phyloP scores from a whole-genome alignment of 148 eudicot species.

The Arbutus unedo region DNA sequence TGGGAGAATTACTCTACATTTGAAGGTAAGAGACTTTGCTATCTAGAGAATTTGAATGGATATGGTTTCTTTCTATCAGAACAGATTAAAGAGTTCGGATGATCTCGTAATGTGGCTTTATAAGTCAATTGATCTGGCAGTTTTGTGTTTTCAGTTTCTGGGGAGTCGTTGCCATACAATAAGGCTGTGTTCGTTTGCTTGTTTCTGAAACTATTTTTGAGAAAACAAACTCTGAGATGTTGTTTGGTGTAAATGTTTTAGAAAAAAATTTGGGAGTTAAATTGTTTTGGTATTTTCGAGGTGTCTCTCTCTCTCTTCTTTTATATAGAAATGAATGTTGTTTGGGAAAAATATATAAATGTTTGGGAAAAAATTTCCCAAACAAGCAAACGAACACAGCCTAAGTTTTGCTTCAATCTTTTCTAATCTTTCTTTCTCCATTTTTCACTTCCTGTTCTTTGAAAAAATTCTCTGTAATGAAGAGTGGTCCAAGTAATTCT shows the following conservation, averaged over 20 bases:
- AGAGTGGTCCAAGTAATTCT: constrained; percentile 4
- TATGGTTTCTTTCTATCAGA: not conserved
- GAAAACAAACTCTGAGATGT: too few species aligned
- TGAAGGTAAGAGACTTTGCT: constrained; percentile 50
- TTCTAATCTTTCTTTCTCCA: not conserved
- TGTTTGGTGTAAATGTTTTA: too few species aligned
- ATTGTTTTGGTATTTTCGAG: too few species aligned
- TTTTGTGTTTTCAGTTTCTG: not conserved
- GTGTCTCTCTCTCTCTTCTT: too few species aligned
- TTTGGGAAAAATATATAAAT: too few species aligned
- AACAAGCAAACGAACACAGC: too few species aligned
- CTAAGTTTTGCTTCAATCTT: not conserved
- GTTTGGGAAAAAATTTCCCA: too few species aligned
- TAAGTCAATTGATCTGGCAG: not conserved
- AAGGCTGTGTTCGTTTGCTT: too few species aligned
- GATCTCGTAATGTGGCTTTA: constrained; percentile 4
- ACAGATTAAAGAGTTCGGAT: not conserved
- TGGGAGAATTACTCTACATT: constrained; percentile 88
- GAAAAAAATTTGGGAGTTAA: too few species aligned
- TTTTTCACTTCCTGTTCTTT: not conserved
- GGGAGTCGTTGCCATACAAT: constrained; percentile 1
- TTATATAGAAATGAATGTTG: too few species aligned
- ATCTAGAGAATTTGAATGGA: not conserved
- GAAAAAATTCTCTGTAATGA: not conserved
- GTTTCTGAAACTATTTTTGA: too few species aligned